These are phyloP conservation scores for Maudiozyma turicensis DNA, from an alignment of 805 yeast species.

Conservation along the genomic window DNA sequence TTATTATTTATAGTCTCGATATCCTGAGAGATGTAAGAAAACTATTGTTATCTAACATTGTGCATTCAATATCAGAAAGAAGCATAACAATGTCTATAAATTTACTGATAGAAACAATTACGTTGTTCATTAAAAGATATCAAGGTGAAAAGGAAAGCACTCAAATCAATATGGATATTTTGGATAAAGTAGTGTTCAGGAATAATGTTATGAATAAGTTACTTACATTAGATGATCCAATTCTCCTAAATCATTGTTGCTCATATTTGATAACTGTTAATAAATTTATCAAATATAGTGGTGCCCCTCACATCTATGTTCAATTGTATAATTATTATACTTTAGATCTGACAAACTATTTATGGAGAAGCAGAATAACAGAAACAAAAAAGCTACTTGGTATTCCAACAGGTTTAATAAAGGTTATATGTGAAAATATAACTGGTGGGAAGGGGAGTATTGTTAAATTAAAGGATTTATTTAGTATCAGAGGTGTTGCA, in stretches of 20 bases:
- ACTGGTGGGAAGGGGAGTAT: conserved; percentile 6
- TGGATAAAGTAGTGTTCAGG: conserved; percentile 11
- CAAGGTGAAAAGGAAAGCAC: background rate
- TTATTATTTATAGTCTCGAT: conserved; percentile 1
- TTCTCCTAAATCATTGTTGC: conserved; percentile 17
- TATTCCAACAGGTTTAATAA: conserved; percentile 19
- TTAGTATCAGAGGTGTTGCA: conserved; percentile 20
- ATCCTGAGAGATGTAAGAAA: conserved; percentile 11
- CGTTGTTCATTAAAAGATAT: background rate
- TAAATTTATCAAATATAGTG: conserved; percentile 8
- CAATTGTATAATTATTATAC: conserved; percentile 19
- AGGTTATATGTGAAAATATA: conserved; percentile 7
- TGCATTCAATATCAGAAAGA: conserved; percentile 12
- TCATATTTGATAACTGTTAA: conserved; percentile 12
- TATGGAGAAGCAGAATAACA: conserved; percentile 24
- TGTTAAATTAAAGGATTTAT: conserved; percentile 9
- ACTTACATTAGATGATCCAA: conserved; percentile 17
- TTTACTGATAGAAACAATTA: conserved; percentile 5
- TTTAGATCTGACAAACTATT: conserved; percentile 22
- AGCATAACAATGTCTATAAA: conserved; percentile 6
- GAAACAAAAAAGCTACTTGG: conserved; percentile 12
- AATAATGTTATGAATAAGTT: conserved; percentile 11
- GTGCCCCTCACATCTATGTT: conserved; percentile 9
- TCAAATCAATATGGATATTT: conserved; percentile 1
- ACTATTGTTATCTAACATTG: conserved; percentile 8